Evolutionary conservation across 75 land plant species (phyloP).

Genomic region (Isoetes taiwanensis): DNA sequence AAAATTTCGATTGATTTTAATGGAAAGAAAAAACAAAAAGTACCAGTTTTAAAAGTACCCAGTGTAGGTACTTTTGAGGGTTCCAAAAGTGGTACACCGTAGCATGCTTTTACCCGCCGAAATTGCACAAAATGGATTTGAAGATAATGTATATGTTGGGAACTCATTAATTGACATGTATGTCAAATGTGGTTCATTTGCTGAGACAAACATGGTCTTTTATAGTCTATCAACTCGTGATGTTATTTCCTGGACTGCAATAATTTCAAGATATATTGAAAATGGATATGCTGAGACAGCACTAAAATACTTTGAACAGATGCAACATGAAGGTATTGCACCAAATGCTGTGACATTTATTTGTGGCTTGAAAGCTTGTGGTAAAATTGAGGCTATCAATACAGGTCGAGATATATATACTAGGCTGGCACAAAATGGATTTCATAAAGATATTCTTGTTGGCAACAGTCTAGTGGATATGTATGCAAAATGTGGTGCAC

Average conservation of each 20-base stretch:
- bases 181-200: slow-evolving; percentile 3
- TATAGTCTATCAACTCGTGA: too few species aligned
- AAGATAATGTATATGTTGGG: neutral
- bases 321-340: neutral
- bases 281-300: neutral
- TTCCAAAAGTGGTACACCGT: too few species aligned
- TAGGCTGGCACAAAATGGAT: too few species aligned
- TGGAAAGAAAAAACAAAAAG: too few species aligned
- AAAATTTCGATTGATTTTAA: too few species aligned
- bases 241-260: too few species aligned
- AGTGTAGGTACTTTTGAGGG: too few species aligned
- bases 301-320: neutral
- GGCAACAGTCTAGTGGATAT: slow-evolving; percentile 24
- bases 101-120: too few species aligned
- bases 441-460: slow-evolving; percentile 5
- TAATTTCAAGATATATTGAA: too few species aligned
- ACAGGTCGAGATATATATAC: slow-evolving; percentile 2
- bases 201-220: neutral
- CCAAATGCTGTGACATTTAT: slow-evolving; percentile 6
- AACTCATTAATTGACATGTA: slow-evolving; percentile 1
- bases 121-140: neutral
- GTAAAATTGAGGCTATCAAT: neutral
- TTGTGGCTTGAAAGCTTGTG: slow-evolving; percentile 4
- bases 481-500: slow-evolving; percentile 33
- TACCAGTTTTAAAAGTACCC: too few species aligned